A percentile compares a stretch with the other conserved stretches of the same genome.
Evolutionary conservation across 2,329 filamentous ascomycete species (phyloP).

Genomic region (Pseudopyricularia javanii): DNA sequence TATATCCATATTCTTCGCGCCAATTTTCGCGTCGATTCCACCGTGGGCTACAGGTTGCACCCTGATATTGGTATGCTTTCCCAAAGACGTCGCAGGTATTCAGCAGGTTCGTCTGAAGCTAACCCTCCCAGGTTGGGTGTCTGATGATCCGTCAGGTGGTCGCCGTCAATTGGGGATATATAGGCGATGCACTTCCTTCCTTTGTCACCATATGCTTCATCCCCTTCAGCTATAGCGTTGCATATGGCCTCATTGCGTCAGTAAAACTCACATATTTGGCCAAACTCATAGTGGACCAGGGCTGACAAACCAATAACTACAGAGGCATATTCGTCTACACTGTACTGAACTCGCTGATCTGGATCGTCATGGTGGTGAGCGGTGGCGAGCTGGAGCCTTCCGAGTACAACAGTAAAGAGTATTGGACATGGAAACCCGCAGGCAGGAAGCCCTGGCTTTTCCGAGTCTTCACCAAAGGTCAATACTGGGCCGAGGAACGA

Average conservation of each 20-base stretch:
- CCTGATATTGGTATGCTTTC: slow-evolving; percentile 44
- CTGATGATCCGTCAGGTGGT: slow-evolving; percentile 68
- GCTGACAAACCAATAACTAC: background rate
- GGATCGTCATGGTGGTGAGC: slow-evolving; percentile 28
- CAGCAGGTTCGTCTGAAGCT: background rate
- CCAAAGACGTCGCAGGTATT: background rate
- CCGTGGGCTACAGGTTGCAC: slow-evolving; percentile 69
- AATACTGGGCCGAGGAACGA: slow-evolving; percentile 13
- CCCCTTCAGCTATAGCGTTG: slow-evolving; percentile 68
- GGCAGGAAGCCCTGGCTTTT: slow-evolving; percentile 36
- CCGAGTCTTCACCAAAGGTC: slow-evolving; percentile 17
- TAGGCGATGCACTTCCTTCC: slow-evolving; percentile 63
- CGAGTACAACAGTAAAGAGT: slow-evolving; percentile 42
- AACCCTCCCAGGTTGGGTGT: slow-evolving; percentile 45
- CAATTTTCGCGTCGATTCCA: slow-evolving; percentile 65
- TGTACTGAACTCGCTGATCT: slow-evolving; percentile 34
- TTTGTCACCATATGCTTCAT: slow-evolving; percentile 66
- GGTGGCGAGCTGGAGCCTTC: slow-evolving; percentile 30
- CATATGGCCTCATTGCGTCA: slow-evolving; percentile 63
- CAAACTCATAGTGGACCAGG: background rate
- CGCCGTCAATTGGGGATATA: slow-evolving; percentile 65
- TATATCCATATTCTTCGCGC: slow-evolving; percentile 61
- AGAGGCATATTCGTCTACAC: slow-evolving; percentile 43
- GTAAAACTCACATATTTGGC: slow-evolving; percentile 12
- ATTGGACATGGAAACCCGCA: slow-evolving; percentile 39